Base-by-base conservation (phyloP, 2,329 filamentous ascomycete genomes). In the Tolypocladium endophyticum region DNA sequence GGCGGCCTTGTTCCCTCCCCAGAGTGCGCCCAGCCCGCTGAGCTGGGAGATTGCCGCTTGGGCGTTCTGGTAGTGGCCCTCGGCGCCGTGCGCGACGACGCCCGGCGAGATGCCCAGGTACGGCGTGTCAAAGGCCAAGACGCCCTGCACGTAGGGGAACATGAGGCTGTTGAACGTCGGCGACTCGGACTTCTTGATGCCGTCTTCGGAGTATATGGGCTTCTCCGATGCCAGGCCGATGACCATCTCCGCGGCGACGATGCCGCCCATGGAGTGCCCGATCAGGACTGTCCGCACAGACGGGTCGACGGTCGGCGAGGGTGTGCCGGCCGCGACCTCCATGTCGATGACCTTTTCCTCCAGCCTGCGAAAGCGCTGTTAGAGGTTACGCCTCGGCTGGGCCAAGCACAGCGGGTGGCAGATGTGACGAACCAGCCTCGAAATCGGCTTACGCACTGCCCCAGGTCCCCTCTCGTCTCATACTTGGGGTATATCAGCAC, bases 81-180 rank as follows among this genome's bases (percentile, higher is more conserved):
- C 92, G 7, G 93, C 92, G 61, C 87, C 86, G 71, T 93, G 88
- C 4, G 90, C 89, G n/a, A 94, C 87, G 1, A 94, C 88, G 33
- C 89, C 88, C 0, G 90, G 89, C 28, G 87, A 84, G 64, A 92
- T 91, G 60, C 89, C 89, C 1, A 94, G 81, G 71, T 89, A 99
- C 1, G 94, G 94, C 0, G 94, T 99, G 74, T 97, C 93, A 71
- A 97, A 96, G 57, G 92, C 90, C 55, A 97, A 82, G 33, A 97
- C 84, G 65, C 89, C 93, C 73, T 93, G 89, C 64, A 97, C 86
- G 72, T 92, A 93, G 1, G 93, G 93, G 71, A 97, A 97, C 88
- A 97, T 93, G 71, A 96, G 85, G 38, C 76, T 74, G 67, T 82
- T 87, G 61, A 84, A 76, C 25, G 72, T 61, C 45, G 68, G 67